Base-by-base conservation (phyloP, 179 eudicot genomes). In the Gypsophila paniculata region DNA sequence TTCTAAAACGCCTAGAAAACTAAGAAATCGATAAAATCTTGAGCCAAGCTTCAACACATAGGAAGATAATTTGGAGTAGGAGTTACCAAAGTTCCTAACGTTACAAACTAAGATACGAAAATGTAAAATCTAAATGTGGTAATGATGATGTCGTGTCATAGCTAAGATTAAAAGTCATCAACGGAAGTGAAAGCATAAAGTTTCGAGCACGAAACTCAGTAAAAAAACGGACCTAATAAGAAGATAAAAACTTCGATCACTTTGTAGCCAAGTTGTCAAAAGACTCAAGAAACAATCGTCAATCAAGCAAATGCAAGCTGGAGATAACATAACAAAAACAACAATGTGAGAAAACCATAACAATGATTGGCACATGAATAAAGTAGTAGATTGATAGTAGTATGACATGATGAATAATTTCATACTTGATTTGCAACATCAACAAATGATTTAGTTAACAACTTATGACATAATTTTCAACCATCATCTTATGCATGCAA, bases 331-430 rank as follows among this genome's bases (percentile, higher is more conserved):
- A n/a, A n/a, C n/a, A n/a, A n/a, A n/a, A n/a, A n/a, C n/a, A n/a
- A 65, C 49, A 76, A 38, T 9, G 38, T 25, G 70, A 64, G 7
- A 54, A 46, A 46, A 61, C 21, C 52, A 44, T 48, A 68, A 11
- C 79, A 79, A 79, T 79, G 71, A 80, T 80, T 80, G 77, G 71
- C 83, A 72, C 74, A 69, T 76, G 83, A 72, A 21, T 61, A 72
- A 80, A 73, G 79, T 58, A 12, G 54, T 66, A 23, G 46, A 68
- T 54, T 68, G 79, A 75, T 75, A 74, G 22, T 55, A 79, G 73
- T 73, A 67, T 75, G 82, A 79, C 79, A 75, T 39, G 36, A 21
- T 78, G 26, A 53, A 70, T 29, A 29, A 4, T 51, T 52, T 51
- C 25, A 59, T 59, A 75, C 53, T 54, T 68, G 74, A 61, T 72